These are phyloP conservation scores for Tilletia indica DNA, from an alignment of 1,284 basidiomycete species.

Conservation along the genomic window DNA sequence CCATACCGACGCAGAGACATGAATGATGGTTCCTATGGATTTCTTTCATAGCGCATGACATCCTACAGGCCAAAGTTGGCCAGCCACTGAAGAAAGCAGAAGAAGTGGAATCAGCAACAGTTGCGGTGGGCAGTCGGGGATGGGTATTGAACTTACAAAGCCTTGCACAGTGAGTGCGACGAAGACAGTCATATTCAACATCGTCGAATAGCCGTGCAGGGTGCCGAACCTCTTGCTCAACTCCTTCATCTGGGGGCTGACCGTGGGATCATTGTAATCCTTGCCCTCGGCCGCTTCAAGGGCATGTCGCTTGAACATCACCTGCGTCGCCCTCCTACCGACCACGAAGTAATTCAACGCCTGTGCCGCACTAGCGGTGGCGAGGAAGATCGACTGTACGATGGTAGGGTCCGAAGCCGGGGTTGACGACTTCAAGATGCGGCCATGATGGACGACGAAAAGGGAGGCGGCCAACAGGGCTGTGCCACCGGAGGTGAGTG, in stretches of 20 bases:
- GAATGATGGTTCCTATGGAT: too few relatives aligned
- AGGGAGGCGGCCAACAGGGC: background rate
- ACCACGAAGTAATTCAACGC: conserved; percentile 2
- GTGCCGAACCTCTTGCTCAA: conserved; percentile 3
- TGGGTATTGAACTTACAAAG: background rate
- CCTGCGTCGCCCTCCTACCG: background rate
- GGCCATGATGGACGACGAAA: background rate
- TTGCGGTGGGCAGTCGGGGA: background rate
- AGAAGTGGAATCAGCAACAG: background rate
- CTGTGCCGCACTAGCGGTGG: background rate
- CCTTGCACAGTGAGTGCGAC: background rate
- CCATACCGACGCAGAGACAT: too few relatives aligned
- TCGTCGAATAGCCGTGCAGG: background rate
- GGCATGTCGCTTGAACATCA: conserved; percentile 12
- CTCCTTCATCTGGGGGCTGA: conserved; percentile 16
- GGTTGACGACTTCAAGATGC: background rate
- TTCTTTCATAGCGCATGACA: too few relatives aligned
- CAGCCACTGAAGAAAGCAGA: background rate
- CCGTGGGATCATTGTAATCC: conserved; percentile 7
- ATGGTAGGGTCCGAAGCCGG: conserved; percentile 13
- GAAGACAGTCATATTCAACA: conserved; percentile 1
- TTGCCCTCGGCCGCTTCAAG: conserved; percentile 16
- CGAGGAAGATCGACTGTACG: conserved; percentile 6
- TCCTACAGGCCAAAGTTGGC: conserved; percentile 9
- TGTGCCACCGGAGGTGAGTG: background rate